phyloP scores from a whole-genome alignment of 768 basidiomycete genomes.

The Boletus subparvulus region DNA sequence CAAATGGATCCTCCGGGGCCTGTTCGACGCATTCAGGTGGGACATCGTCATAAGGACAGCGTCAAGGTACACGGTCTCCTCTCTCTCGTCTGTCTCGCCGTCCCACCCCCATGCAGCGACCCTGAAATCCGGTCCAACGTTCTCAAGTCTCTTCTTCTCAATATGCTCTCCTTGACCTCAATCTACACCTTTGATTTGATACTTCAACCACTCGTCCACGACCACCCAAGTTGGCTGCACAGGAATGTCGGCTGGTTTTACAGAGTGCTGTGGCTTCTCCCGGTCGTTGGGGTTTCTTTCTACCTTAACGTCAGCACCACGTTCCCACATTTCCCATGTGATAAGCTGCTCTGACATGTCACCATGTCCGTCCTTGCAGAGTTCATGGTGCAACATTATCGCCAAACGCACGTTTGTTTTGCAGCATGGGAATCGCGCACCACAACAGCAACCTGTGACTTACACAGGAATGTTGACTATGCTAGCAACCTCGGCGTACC shows the following conservation, averaged over 20 bases:
- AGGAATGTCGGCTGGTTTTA: constrained; percentile 76
- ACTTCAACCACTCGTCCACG: constrained; percentile 63
- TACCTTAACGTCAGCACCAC: constrained; percentile 71
- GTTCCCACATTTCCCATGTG: constrained; percentile 5
- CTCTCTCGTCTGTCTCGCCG: constrained; percentile 2
- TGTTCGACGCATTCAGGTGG: constrained; percentile 75
- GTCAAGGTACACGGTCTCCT: constrained; percentile 46
- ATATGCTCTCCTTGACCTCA: constrained; percentile 65
- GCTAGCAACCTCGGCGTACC: constrained; percentile 78
- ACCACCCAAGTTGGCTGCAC: constrained; percentile 64
- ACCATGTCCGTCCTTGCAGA: constrained; percentile 40
- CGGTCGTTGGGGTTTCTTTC: constrained; percentile 70
- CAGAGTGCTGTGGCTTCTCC: constrained; percentile 75
- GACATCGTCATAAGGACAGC: constrained; percentile 58
- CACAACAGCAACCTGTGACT: constrained; percentile 51
- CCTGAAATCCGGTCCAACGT: constrained; percentile 72
- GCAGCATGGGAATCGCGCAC: constrained; percentile 64
- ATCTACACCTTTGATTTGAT: constrained; percentile 77
- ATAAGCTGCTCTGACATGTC: constrained; percentile 14
- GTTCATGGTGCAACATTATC: constrained; percentile 73
- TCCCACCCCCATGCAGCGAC: constrained; percentile 49
- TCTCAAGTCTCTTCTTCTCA: constrained; percentile 73
- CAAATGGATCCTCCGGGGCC: constrained; percentile 55
- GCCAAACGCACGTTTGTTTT: constrained; percentile 72
- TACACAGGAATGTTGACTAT: constrained; percentile 72